Base-by-base conservation (phyloP, 345 rosid species). In the Geranium brycei region DNA sequence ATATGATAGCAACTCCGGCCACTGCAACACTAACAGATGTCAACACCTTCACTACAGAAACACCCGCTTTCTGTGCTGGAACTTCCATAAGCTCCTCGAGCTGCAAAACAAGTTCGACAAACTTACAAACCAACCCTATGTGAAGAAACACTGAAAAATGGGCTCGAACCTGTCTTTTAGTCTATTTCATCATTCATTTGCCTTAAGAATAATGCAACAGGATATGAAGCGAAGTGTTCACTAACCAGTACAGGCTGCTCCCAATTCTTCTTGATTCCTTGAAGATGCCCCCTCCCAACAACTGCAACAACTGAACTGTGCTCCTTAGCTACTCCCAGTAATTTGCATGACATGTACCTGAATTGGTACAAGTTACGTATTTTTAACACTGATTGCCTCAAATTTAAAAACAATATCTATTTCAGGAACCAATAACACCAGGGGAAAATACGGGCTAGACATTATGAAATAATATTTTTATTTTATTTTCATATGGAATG, bases 241-340 rank as follows among this genome's bases (percentile, higher is more conserved):
- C 87, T 17, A 16, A 90, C 90, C 78, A 19, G 66, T 65, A 95
- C 78, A 68, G 92, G 88, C 68, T 91, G 95, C 82, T 82, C 71
- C 99, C 99, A 95, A 31, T 87, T 72, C 73, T 82, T 85, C 85
- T 77, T 80, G 62, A 95, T 95, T 73, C 97, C 99, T 51, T 77
- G 76, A 68, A 95, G 73, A 74, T 95, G 99, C n/a, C 97, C 97
- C 82, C 80, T 95, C n/a, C 99, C 99, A 31, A 95, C 89, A 1
- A 93, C 97, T 32, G 96, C 99, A 31, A 93, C 99, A 1, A 95
- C 96, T 23, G 88, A 84, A 66, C 75, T 72, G 62, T 91, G 95
- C 71, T 88, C 90, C 19, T 83, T 75, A 4, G 95, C 97, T 68
- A 75, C 78, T 68, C 74, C 83, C 58, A 82, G 83, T 70, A 95